These are phyloP conservation scores for Leccinum fibrillosum DNA, from an alignment of 768 basidiomycete genomes.

Conservation along the genomic window DNA sequence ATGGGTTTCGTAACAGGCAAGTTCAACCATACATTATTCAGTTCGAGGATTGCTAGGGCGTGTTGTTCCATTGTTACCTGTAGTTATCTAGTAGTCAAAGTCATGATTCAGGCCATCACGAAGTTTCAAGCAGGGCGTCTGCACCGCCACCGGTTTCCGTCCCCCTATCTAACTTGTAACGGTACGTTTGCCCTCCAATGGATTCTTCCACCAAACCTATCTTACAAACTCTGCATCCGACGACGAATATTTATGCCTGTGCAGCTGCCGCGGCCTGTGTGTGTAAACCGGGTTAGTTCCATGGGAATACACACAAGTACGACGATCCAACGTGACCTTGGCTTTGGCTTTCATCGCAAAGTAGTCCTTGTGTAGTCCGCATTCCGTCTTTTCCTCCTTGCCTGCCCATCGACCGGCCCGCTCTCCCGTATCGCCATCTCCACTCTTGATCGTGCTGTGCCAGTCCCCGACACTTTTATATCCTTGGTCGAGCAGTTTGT, in stretches of 20 bases:
- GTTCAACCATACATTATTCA: too few relatives aligned
- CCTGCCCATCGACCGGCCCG: constrained; percentile 88
- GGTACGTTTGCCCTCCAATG: too few relatives aligned
- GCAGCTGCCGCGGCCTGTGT: neutral
- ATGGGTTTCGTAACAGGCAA: too few relatives aligned
- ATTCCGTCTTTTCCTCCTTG: constrained; percentile 83
- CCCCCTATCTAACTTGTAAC: too few relatives aligned
- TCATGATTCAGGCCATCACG: too few relatives aligned
- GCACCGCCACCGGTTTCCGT: too few relatives aligned
- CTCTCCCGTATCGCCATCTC: constrained; percentile 67
- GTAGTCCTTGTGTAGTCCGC: constrained; percentile 92
- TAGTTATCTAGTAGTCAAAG: too few relatives aligned
- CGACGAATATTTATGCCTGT: neutral
- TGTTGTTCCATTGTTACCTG: too few relatives aligned
- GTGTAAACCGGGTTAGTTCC: neutral
- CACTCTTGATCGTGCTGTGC: constrained; percentile 85
- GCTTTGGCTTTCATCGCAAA: constrained; percentile 67
- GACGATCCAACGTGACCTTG: constrained; percentile 24
- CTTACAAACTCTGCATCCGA: neutral
- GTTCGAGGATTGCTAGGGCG: too few relatives aligned
- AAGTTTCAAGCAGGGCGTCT: too few relatives aligned
- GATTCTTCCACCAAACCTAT: neutral
- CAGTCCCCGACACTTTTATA: constrained; percentile 97
- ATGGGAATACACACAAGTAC: neutral
- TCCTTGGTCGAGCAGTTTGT: constrained; percentile 83